A percentile compares a stretch with the other conserved stretches of the same genome.
These are phyloP conservation scores for Boechera stricta DNA, from an alignment of 345 rosid species.

Conservation along the genomic window DNA sequence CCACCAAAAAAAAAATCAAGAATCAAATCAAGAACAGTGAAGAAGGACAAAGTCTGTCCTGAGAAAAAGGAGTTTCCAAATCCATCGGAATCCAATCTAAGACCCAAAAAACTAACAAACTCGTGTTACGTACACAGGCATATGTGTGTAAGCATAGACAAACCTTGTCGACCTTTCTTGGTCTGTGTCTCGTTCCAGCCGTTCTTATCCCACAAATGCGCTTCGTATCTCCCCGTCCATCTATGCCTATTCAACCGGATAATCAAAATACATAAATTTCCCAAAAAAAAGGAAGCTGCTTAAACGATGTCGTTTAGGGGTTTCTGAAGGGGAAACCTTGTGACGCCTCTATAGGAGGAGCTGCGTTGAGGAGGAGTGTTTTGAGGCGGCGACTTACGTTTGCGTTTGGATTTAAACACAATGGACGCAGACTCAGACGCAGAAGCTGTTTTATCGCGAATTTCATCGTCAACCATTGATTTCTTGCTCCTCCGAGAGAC, in stretches of 20 bases:
- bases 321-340: constrained; percentile 53
- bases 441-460: constrained; percentile 15
- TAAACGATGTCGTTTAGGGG: constrained; percentile 12
- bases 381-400: constrained; percentile 71
- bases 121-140: not conserved
- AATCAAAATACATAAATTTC: not conserved
- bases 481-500: constrained; percentile 39
- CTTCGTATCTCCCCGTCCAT: constrained; percentile 89
- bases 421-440: constrained; percentile 39
- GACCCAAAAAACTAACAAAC: constrained; percentile 15
- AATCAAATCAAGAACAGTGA: constrained; percentile 36
- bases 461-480: constrained; percentile 2
- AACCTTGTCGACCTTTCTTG: constrained; percentile 90
- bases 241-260: constrained; percentile 60
- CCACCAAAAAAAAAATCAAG: not conserved
- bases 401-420: constrained; percentile 64
- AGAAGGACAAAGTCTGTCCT: constrained; percentile 26
- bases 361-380: constrained; percentile 88
- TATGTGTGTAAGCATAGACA: constrained; percentile 1
- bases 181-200: constrained; percentile 85
- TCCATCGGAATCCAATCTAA: constrained; percentile 24
- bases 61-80: constrained; percentile 26
- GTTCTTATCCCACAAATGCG: constrained; percentile 88
- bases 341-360: constrained; percentile 88
- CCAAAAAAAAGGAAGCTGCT: not conserved